Evolutionary conservation across 345 rosid species (phyloP).

Genomic region (Sisymbrium altissimum): DNA sequence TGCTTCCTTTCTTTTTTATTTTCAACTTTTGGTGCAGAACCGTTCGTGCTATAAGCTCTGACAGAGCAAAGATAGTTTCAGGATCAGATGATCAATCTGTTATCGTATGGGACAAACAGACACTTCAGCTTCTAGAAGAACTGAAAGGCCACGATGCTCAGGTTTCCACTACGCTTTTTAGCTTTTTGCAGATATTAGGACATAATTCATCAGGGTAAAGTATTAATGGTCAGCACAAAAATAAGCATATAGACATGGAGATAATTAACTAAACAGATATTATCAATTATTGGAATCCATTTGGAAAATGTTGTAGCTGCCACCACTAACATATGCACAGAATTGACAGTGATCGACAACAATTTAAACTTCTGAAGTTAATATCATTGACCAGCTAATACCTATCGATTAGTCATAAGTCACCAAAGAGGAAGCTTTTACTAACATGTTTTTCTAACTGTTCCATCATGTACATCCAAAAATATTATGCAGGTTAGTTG

Average conservation of each 20-base stretch:
- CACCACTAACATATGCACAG: background rate
- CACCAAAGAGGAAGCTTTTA: conserved; percentile 8
- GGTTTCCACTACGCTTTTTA: conserved; percentile 47
- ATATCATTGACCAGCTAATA: background rate
- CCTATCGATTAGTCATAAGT: conserved; percentile 5
- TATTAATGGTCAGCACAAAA: background rate
- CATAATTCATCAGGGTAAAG: background rate
- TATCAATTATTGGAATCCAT: background rate
- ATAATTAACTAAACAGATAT: background rate
- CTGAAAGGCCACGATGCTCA: conserved; percentile 92
- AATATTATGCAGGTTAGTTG: conserved; percentile 62
- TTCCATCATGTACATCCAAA: background rate
- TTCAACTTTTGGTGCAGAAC: conserved; percentile 51
- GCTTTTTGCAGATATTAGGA: conserved; percentile 10
- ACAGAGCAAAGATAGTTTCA: conserved; percentile 92
- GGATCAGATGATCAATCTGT: conserved; percentile 98
- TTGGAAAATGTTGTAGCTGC: conserved; percentile 15
- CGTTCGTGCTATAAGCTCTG: conserved; percentile 95
- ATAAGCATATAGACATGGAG: background rate
- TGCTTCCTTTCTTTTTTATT: background rate
- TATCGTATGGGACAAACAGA: conserved; percentile 98
- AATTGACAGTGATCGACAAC: background rate
- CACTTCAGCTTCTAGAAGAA: conserved; percentile 85
- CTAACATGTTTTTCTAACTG: background rate
- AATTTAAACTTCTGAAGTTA: background rate